Conservation (phyloP, 495 filamentous ascomycete genomes). For the Trichoderma erinaceum region DNA sequence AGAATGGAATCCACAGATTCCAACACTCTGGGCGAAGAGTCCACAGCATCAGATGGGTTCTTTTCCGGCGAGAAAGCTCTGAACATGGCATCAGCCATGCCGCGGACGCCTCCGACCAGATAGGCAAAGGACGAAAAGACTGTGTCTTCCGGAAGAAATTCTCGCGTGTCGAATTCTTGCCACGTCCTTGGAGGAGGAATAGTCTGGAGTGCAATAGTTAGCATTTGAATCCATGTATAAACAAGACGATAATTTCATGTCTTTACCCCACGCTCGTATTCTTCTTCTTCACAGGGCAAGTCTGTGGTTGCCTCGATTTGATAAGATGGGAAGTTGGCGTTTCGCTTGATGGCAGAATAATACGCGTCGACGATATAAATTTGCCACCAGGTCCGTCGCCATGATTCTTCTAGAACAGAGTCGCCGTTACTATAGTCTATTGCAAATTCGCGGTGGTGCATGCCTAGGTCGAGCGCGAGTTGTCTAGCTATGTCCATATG, state of each 20-base stretch:
- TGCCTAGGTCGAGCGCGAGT: slow-evolving; percentile 53
- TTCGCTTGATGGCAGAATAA: slow-evolving; percentile 29
- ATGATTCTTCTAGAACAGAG: slow-evolving; percentile 55
- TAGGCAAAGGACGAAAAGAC: slow-evolving; percentile 58
- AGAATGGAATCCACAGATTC: slow-evolving; percentile 52
- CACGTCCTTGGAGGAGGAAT: slow-evolving; percentile 48
- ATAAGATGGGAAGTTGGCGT: slow-evolving; percentile 32
- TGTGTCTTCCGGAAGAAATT: slow-evolving; percentile 41
- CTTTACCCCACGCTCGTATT: slow-evolving; percentile 47
- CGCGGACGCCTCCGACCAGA: slow-evolving; percentile 54
- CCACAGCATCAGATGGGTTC: not conserved
- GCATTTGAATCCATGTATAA: not conserved
- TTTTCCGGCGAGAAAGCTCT: not conserved
- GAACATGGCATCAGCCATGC: slow-evolving; percentile 44
- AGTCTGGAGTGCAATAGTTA: slow-evolving; percentile 28
- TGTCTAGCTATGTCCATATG: slow-evolving; percentile 47
- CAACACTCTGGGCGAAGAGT: not conserved
- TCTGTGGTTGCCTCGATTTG: slow-evolving; percentile 40
- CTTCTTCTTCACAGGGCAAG: slow-evolving; percentile 55
- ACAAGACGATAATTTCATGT: slow-evolving; percentile 20
- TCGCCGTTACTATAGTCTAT: slow-evolving; percentile 38
- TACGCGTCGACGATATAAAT: slow-evolving; percentile 57
- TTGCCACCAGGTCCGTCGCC: slow-evolving; percentile 69
- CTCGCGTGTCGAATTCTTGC: slow-evolving; percentile 50
- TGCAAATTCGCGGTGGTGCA: slow-evolving; percentile 50